Base-by-base conservation (phyloP, 2,329 filamentous ascomycete species). In the Annulohypoxylon truncatum region DNA sequence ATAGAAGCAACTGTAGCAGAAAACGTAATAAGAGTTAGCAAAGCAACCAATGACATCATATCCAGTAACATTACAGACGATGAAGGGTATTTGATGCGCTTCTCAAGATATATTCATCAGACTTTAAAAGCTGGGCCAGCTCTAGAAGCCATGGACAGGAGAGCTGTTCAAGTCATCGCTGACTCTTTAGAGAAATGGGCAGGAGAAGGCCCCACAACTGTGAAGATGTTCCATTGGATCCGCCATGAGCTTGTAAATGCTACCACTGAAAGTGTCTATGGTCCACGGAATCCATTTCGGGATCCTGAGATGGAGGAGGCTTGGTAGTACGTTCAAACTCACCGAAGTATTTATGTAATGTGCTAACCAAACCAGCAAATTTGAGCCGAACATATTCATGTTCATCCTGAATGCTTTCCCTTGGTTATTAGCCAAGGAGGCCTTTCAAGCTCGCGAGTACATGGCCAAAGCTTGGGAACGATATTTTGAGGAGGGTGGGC, bases 211-310 rank as follows among this genome's bases (percentile, higher is more conserved):
- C 9, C 56, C 31, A 48, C n/a, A 6, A 64, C 56, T 2, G 13
- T 71, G 6, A 53, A 69, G 2, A 8, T 73, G 42, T 73, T 68
- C 20, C 24, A 66, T 15, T 73, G 71, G 72, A 47, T 66, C 1
- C 58, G 54, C 13, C 54, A 71, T 6, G 65, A 73, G 51, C 22
- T 72, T 22, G 38, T 71, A 2, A 6, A 71, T 38, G 72, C 70
- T 0, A 57, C 67, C 0, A 70, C 70, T 0, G 64, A 73, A 3
- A 59, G 44, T 4, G 64, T 72, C 3, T 74, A 74, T 48, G 72
- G 71, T 3, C 67, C 66, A 0, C 55, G 58, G 5, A 73, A 74
- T 33, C 72, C 71, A 0, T 72, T 70, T 26, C 56, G 65, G 1
- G 65, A 74, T 35, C 58, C 66, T 10, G 38, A 8, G 4, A 61